These are phyloP conservation scores for Clonostachys chloroleuca DNA, from an alignment of 2,329 filamentous ascomycete genomes.

Conservation along the genomic window DNA sequence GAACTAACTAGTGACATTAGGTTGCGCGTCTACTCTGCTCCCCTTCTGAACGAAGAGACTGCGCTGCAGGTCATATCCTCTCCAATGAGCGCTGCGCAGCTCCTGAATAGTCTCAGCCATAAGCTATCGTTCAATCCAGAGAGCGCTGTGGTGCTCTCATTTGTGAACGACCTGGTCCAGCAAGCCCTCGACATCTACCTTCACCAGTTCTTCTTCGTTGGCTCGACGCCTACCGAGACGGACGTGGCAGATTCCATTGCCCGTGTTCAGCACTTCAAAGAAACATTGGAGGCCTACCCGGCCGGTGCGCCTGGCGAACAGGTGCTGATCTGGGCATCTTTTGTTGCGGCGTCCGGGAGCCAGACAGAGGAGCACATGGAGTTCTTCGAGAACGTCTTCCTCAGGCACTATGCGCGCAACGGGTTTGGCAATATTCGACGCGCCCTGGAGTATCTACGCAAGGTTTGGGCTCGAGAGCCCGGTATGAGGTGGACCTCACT, in stretches of 20 bases:
- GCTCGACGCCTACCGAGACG: not conserved
- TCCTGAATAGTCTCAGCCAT: not conserved
- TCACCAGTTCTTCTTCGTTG: not conserved
- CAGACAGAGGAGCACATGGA: not conserved
- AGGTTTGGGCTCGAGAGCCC: conserved; percentile 1
- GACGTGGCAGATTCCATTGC: not conserved
- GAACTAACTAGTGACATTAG: conserved; percentile 41
- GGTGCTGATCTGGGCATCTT: conserved; percentile 5
- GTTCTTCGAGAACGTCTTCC: conserved; percentile 2
- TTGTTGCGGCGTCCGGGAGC: conserved; percentile 4
- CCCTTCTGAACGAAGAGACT: not conserved
- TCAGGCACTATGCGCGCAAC: conserved; percentile 1
- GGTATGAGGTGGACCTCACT: conserved; percentile 15
- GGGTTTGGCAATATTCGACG: conserved; percentile 2
- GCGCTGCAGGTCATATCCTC: not conserved
- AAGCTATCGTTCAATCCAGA: not conserved
- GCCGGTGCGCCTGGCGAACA: conserved; percentile 1
- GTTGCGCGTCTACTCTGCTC: conserved; percentile 5
- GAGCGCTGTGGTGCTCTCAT: not conserved
- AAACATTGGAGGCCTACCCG: not conserved
- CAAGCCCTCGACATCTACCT: conserved; percentile 3
- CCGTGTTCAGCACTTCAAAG: conserved; percentile 1
- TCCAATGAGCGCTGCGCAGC: conserved; percentile 1
- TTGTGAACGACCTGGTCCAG: not conserved
- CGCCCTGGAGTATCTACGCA: conserved; percentile 1